Evolutionary conservation across 176 grass and related monocot genomes (phyloP), one percentile per base, ranked within the genome.

Genomic region (Triticum monococcum): DNA sequence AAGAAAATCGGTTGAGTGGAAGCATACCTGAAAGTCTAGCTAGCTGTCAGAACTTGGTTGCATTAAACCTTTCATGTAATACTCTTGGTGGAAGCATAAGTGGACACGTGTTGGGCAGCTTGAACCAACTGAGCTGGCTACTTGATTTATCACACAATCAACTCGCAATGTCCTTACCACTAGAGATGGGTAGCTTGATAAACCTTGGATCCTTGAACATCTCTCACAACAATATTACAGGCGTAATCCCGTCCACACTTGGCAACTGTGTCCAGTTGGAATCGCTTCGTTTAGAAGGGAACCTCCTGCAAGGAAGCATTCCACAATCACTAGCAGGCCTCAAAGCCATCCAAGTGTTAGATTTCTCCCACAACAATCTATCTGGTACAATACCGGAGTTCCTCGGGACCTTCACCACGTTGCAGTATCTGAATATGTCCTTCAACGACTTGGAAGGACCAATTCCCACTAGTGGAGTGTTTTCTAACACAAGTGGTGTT

Each of bases 141-240:
- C 67, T 69, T 69, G 67, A 69, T 69, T 69, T 37, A 5, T 69
- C 67, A 69, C 67, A 69, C 17, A 69, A 69, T 31, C 31, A 69
- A 9, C 16, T 69, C 17, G 2, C 67, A 22, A 35, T 7, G 33
- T 69, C 67, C 8, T 1, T 69, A 37, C 32, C 32, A 69, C 16
- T 11, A 69, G 67, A 69, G 67, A 20, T 69, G 8, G 67, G 67
- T 37, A 69, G 67, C 33, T 70, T 70, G 67, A 22, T 70, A 70
- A 70, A 70, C 67, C 67, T 70, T 37, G 67, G 67, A 11, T 70
- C 67, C 67, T 37, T 70, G 67, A 70, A 70, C 67, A 70, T 70
- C 17, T 70, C 67, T n/a, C 17, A 70, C 33, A 70, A 70, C 67
- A 37, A 70, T 9, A 33, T 70, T 8, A 70, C 67, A 0, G 67